These are phyloP conservation scores for Phragmites australis DNA, from an alignment of 176 grass and related monocot species.

Conservation along the genomic window DNA sequence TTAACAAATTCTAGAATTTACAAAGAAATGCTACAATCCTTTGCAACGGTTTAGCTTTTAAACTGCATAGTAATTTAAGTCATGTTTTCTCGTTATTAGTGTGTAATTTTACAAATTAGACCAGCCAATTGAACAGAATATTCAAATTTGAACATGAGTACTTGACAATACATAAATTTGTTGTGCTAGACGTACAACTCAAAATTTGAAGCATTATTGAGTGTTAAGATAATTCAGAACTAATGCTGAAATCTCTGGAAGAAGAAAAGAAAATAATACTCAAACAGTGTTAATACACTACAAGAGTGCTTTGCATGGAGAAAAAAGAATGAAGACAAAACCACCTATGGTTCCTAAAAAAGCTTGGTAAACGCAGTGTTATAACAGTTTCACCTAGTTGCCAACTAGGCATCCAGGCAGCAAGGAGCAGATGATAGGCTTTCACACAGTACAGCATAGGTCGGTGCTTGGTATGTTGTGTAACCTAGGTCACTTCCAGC, in stretches of 20 bases:
- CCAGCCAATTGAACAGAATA: neutral
- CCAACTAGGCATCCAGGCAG: neutral
- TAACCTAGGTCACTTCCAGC: too few species aligned
- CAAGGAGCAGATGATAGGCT: neutral
- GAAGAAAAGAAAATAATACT: too few species aligned
- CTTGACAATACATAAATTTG: neutral
- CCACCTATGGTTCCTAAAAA: too few species aligned
- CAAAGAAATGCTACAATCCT: neutral
- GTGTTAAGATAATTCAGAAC: neutral
- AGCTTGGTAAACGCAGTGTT: too few species aligned
- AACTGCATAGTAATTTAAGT: neutral
- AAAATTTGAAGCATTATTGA: neutral
- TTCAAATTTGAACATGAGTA: neutral
- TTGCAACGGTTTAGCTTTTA: neutral
- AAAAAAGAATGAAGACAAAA: too few species aligned
- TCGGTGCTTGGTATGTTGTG: neutral
- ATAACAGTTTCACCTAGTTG: too few species aligned
- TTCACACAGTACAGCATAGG: neutral
- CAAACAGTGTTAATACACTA: too few species aligned
- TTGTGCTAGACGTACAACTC: neutral
- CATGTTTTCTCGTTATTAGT: neutral
- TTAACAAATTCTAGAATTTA: neutral
- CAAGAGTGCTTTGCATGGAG: too few species aligned
- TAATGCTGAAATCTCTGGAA: too few species aligned
- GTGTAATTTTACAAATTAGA: neutral